Evolutionary conservation across 805 yeast genomes (phyloP).

Genomic region (Hanseniaspora lindneri): DNA sequence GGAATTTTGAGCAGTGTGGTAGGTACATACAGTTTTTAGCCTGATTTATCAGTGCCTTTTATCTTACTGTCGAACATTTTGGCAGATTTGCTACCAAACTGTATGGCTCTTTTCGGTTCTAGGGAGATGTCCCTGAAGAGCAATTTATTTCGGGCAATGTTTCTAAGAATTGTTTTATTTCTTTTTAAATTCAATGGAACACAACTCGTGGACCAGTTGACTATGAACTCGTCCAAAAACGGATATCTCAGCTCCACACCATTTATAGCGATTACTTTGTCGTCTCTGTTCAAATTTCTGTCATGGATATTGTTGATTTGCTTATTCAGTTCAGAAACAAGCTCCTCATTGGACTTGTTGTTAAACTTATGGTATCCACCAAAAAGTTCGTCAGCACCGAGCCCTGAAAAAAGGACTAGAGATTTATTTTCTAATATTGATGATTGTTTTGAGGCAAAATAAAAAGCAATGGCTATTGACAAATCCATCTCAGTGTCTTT

Average conservation of each 20-base stretch:
- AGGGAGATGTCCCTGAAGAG: slow-evolving; percentile 44
- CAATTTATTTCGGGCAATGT: slow-evolving; percentile 40
- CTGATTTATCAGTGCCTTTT: slow-evolving; percentile 56
- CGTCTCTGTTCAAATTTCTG: slow-evolving; percentile 83
- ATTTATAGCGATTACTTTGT: slow-evolving; percentile 72
- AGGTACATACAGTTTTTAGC: slow-evolving; percentile 31
- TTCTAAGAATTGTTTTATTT: slow-evolving; percentile 50
- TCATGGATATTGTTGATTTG: slow-evolving; percentile 67
- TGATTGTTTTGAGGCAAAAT: slow-evolving; percentile 64
- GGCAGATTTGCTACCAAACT: slow-evolving; percentile 92
- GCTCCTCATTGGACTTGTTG: slow-evolving; percentile 32
- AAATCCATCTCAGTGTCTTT: slow-evolving; percentile 87
- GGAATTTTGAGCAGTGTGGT: slow-evolving; percentile 44
- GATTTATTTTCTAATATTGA: slow-evolving; percentile 33
- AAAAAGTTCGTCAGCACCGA: slow-evolving; percentile 94
- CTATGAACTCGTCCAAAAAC: slow-evolving; percentile 54
- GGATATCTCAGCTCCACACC: slow-evolving; percentile 89
- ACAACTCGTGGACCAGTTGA: slow-evolving; percentile 35
- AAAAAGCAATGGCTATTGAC: slow-evolving; percentile 90
- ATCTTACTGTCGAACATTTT: slow-evolving; percentile 67
- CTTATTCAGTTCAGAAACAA: slow-evolving; percentile 48
- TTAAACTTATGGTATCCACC: slow-evolving; percentile 90
- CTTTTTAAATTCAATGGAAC: slow-evolving; percentile 41
- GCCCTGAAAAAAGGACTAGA: slow-evolving; percentile 72
- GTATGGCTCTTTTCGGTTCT: slow-evolving; percentile 89